Evolutionary conservation across 306 rosid species (phyloP), one percentile per base, ranked within the genome.

Genomic region (Adenanthera pavonina): DNA sequence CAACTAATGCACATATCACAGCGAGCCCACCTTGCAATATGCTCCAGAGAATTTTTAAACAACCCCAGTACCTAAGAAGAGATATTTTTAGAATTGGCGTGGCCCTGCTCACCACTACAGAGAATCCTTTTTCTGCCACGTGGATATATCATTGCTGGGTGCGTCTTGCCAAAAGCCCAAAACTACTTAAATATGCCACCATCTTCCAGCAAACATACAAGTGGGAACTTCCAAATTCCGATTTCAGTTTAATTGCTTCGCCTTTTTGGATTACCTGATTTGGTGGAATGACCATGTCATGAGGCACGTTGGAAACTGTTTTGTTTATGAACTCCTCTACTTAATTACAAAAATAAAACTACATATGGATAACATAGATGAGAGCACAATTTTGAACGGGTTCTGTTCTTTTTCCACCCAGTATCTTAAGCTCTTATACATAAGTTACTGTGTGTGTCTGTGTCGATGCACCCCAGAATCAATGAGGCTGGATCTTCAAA

Each of bases 11-110:
- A 35, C 72, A 64, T 67, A 64, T 80, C 80, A 53, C 56, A 74
- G 61, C 47, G 74, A 13, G 72, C 82, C 85, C 88, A 81, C 83
- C 73, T 51, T 25, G 69, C 81, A 75, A 71, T 75, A 78, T 44
- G 25, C 11, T 76, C 30, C 30, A 25, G 30, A 25, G 30, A 25
- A 25, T 25, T 25, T 25, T 25, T 25, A 25, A 20, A 65, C 88
- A 72, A 49, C 67, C 36, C 13, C 53, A 0, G 30, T 53, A 10
- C 8, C 53, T 19, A 30, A 3, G n/a, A 10, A 17, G 40, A 68
- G 48, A 36, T 66, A 38, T 66, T 68, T 16, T 41, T 3, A 0
- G 17, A 12, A 68, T 41, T 68, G 51, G 73, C 4, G 53, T 19
- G 74, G 49, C 49, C 74, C 53, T 40, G 14, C 49, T 67, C 72